Evolutionary conservation across 768 basidiomycete species (phyloP), one percentile per base, ranked within the genome.

Genomic region (Scleroderma bovista): DNA sequence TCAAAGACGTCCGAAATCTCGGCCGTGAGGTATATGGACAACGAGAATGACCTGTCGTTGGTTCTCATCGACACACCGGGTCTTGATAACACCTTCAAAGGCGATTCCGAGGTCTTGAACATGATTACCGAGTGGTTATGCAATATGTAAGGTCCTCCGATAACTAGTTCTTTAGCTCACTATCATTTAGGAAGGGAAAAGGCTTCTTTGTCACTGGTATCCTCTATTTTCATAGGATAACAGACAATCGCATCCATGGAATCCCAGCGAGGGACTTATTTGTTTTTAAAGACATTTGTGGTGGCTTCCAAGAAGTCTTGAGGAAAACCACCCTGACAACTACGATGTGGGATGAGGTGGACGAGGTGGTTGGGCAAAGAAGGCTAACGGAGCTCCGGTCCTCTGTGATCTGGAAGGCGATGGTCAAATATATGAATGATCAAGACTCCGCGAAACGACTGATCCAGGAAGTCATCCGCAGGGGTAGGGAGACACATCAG

Each of bases 281-380:
- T 17, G 51, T 67, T 51, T 64, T 65, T 53, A 24, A 56, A 15
- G 51, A 52, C 15, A 47, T 65, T 10, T 67, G 65, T 47, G 65
- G 65, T n/a, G 41, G 24, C 41, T 15, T 43, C 24, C 49, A 47
- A 2, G 38, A 47, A 20, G 53, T 61, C 16, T 53, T 67, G 7
- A 17, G 44, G 36, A 67, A 67, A 48, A 56, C 60, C 36, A 46
- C 63, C 17, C 44, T 69, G 46, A 58, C 55, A 16, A 62, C 66
- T 11, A 67, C 63, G 50, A 67, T 66, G 65, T 69, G 68, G 67
- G 52, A 54, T 16, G 52, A 51, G 1, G 48, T 53, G 24, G 15
- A 10, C n/a, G 41, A 43, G 5, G 41, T 1, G 13, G 9, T 29
- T n/a, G 24, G 23, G 3, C 16, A 43, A 22, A 17, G 3, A 16